Conservation (phyloP, 2,329 filamentous ascomycete genomes). For the Eurotiales sp. region DNA sequence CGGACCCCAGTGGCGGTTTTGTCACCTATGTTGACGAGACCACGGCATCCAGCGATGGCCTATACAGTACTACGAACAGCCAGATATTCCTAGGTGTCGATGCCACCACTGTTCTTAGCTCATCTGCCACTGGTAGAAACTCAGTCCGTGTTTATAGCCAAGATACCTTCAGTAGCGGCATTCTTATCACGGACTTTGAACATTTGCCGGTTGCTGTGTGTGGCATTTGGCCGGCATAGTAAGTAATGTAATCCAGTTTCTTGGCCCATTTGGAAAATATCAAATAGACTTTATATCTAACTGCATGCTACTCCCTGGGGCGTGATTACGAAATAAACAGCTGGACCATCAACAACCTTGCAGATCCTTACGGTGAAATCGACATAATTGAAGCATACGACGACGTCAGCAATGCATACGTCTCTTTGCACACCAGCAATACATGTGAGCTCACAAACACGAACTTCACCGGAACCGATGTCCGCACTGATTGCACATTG, state of each 20-base stretch:
- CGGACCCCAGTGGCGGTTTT: constrained; percentile 57
- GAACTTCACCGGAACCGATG: constrained; percentile 48
- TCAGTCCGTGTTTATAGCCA: constrained; percentile 45
- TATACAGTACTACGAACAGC: constrained; percentile 37
- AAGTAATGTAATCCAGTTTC: neutral
- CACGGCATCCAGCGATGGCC: constrained; percentile 31
- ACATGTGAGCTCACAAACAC: constrained; percentile 41
- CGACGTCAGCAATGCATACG: constrained; percentile 38
- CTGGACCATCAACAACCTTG: constrained; percentile 41
- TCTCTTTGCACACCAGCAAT: constrained; percentile 48
- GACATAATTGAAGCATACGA: constrained; percentile 53
- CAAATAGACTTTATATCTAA: neutral
- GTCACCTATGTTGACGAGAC: constrained; percentile 47
- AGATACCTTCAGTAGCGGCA: constrained; percentile 42
- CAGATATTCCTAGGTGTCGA: constrained; percentile 47
- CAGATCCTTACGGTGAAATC: constrained; percentile 46
- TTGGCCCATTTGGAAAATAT: neutral
- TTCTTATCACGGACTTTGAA: constrained; percentile 46
- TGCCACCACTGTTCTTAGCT: constrained; percentile 33
- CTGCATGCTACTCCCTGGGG: neutral
- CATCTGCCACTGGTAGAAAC: constrained; percentile 41
- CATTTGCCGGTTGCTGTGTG: constrained; percentile 48
- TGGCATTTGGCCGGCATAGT: constrained; percentile 50
- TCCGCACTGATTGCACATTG: constrained; percentile 49
- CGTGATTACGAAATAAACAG: neutral